A percentile compares a stretch with the other conserved stretches of the same genome.
phyloP scores from a whole-genome alignment of 2,329 filamentous ascomycete genomes.

The Sarocladium kiliense region DNA sequence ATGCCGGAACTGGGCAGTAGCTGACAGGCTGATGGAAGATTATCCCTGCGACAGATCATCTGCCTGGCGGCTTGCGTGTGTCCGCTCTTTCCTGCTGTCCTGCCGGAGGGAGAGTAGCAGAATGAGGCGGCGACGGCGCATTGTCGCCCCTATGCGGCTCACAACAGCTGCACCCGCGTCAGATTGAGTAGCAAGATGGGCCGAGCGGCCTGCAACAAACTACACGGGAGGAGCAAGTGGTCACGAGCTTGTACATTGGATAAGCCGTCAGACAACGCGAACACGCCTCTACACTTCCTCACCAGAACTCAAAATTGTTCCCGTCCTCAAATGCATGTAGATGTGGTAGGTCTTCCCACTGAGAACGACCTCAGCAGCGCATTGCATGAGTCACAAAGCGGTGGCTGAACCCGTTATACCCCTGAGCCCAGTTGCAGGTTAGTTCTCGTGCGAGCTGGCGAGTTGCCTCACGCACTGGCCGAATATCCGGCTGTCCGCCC shows the following conservation, averaged over 20 bases:
- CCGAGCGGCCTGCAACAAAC: no score
- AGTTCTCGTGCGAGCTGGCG: background rate
- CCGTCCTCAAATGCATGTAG: no score
- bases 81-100: constrained; percentile 1
- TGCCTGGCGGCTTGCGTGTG: constrained; percentile 1
- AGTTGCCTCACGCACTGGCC: background rate
- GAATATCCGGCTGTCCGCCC: background rate
- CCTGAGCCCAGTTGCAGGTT: background rate
- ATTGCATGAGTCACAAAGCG: background rate
- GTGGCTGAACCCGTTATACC: background rate
- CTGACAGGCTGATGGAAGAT: background rate
- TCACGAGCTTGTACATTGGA: no score
- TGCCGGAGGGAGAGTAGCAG: background rate
- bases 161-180: background rate
- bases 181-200: background rate
- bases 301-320: no score
- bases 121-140: constrained; percentile 5
- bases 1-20: background rate
- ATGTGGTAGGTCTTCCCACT: no score
- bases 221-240: no score
- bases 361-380: no score
- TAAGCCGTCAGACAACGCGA: no score
- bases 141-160: background rate
- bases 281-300: no score
- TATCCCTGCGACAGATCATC: constrained; percentile 5